Percentiles rank a stretch among this genome's conserved stretches.
phyloP scores from a whole-genome alignment of 371 early-diverging fungal species.

The Mortierella sp. region DNA sequence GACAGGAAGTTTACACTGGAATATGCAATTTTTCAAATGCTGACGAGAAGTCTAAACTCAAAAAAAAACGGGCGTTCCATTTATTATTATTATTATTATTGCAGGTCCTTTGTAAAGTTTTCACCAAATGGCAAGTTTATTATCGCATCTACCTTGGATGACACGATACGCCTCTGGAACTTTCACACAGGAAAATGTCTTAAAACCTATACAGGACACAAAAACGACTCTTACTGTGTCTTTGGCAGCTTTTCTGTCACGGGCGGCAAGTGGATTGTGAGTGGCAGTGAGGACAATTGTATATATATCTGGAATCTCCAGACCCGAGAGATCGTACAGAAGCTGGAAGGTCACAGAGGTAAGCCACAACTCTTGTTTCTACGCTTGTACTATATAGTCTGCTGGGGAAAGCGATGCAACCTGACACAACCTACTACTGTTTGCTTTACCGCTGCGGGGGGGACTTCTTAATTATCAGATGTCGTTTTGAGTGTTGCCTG shows the following conservation, averaged over 20 bases:
- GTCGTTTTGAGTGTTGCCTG: slow-evolving; percentile 94
- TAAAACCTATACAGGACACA: slow-evolving; percentile 94
- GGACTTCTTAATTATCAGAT: slow-evolving; percentile 64
- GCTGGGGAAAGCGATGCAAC: neutral
- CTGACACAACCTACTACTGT: neutral
- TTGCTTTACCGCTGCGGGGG: too few relatives aligned
- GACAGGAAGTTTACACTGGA: neutral
- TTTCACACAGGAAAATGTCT: slow-evolving; percentile 93
- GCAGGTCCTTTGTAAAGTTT: slow-evolving; percentile 95
- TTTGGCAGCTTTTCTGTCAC: slow-evolving; percentile 95
- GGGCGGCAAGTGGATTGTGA: slow-evolving; percentile 96
- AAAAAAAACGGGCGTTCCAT: too few relatives aligned
- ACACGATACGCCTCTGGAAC: slow-evolving; percentile 95
- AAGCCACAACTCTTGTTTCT: slow-evolving; percentile 23
- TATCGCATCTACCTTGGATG: slow-evolving; percentile 93
- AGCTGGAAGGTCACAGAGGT: slow-evolving; percentile 93
- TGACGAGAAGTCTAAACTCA: too few relatives aligned
- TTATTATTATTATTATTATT: neutral
- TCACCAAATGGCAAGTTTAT: slow-evolving; percentile 99
- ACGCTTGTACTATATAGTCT: neutral
- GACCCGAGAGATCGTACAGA: slow-evolving; percentile 93
- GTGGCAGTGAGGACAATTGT: slow-evolving; percentile 93
- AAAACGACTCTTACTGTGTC: slow-evolving; percentile 92
- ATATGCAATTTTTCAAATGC: neutral
- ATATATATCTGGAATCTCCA: slow-evolving; percentile 98